A percentile compares a stretch with the other conserved stretches of the same genome.
Conservation (phyloP, 164 flowering plant genomes). For the Houttuynia cordata region DNA sequence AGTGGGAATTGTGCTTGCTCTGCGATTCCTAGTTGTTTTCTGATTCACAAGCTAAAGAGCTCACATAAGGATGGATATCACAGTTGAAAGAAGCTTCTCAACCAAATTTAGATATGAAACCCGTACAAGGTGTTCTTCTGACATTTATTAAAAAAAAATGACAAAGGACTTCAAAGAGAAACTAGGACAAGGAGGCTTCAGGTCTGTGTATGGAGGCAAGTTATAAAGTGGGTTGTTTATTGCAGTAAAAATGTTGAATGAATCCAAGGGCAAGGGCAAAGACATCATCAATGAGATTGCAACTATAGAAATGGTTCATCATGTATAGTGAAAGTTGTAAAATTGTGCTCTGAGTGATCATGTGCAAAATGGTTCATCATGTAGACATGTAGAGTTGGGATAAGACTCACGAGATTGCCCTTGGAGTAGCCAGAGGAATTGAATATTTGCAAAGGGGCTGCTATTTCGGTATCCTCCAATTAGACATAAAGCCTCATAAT, state of each 20-base stretch:
- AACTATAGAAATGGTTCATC: constrained; percentile 9
- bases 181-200: too few relatives aligned
- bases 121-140: constrained; percentile 11
- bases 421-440: too few relatives aligned
- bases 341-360: constrained; percentile 17
- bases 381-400: too few relatives aligned
- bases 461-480: too few relatives aligned
- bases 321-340: constrained; percentile 9
- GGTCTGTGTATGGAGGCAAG: constrained; percentile 36
- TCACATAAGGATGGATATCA: constrained; percentile 1
- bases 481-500: too few relatives aligned
- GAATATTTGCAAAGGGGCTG: too few relatives aligned
- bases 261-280: constrained; percentile 7
- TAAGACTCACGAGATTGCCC: too few relatives aligned
- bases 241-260: constrained; percentile 27
- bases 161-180: too few relatives aligned
- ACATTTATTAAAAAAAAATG: too few relatives aligned
- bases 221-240: constrained; percentile 20
- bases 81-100: constrained; percentile 1
- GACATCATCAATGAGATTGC: constrained; percentile 10
- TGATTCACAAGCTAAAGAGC: not conserved
- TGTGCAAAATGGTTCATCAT: constrained; percentile 21
- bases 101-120: not conserved
- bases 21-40: too few relatives aligned
- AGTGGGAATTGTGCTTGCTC: too few relatives aligned